Evolutionary conservation across 2,329 filamentous ascomycete species (phyloP), one percentile per base, ranked within the genome.

Genomic region (Pleoardoris graminearum): DNA sequence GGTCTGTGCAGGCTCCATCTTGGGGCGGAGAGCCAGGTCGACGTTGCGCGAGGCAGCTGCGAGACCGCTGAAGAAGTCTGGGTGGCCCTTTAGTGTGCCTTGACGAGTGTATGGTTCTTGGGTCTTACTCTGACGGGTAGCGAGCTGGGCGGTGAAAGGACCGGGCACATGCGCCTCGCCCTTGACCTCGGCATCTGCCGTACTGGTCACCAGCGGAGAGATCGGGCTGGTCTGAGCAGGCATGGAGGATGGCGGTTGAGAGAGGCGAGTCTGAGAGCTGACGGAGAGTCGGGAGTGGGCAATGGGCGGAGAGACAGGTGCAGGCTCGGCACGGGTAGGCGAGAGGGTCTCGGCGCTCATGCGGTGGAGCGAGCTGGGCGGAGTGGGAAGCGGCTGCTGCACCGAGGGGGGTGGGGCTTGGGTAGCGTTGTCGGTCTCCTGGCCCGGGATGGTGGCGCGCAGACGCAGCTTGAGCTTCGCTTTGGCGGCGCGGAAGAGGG

Each of bases 381-480:
- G 53, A 46, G 27, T 44, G 17, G 59, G 50, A n/a, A 55, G 36
- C 29, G 50, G 39, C 36, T 57, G 53, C 6, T 52, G 48, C 10
- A 55, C 51, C 19, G 59, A 50, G 14, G 51, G 46, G 29, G 60
- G 46, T 19, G 63, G 57, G 30, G 59, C 7, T 11, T 36, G 51
- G 35, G 60, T 38, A 16, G 57, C 46, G 32, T 61, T 61, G 48
- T 63, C 60, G n/a, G 43, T 23, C 19, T 84, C 79, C 62, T 86
- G 80, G 49, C 82, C 75, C 6, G 79, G 78, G 36, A 80, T 78
- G 33, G 84, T 87, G 32, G 89, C 87, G 61, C 86, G 90, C 54
- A 99, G 84, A 75, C 94, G 92, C 63, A 99, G 86, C 86, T 97
- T 99, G 61, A 92, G 86, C 82, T 99, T 99, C 32, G 94, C 94